Evolutionary conservation across 495 filamentous ascomycete genomes (phyloP).

Genomic region (Sphaerosporella brunnea): DNA sequence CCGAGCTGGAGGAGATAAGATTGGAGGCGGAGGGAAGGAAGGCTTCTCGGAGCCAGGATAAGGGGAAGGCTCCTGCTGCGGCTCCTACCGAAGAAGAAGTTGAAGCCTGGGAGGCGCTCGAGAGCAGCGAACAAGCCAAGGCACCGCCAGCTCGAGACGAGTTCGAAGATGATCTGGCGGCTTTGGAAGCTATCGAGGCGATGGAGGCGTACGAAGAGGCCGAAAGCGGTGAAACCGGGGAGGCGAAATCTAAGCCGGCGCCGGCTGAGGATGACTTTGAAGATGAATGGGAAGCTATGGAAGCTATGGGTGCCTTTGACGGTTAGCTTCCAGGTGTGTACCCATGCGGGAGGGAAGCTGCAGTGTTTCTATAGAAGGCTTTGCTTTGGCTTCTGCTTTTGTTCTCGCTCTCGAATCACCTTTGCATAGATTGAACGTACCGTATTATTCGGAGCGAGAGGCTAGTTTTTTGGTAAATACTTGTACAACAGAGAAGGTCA

Average conservation of each 20-base stretch:
- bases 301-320: slow-evolving; percentile 21
- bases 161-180: slow-evolving; percentile 10
- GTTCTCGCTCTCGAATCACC: too few relatives aligned
- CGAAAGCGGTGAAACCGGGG: neutral
- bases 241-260: neutral
- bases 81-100: neutral
- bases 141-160: slow-evolving; percentile 6
- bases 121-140: too few relatives aligned
- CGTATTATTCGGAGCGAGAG: too few relatives aligned
- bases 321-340: too few relatives aligned
- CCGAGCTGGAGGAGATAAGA: slow-evolving; percentile 18
- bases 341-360: too few relatives aligned
- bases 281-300: slow-evolving; percentile 53
- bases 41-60: neutral
- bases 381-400: too few relatives aligned
- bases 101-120: too few relatives aligned
- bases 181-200: neutral
- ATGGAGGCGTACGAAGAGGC: neutral
- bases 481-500: too few relatives aligned
- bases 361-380: too few relatives aligned
- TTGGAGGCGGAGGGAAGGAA: slow-evolving; percentile 14
- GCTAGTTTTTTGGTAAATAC: too few relatives aligned
- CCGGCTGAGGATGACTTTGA: slow-evolving; percentile 29
- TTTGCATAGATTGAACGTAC: too few relatives aligned
- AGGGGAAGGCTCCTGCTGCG: neutral